Percentiles rank a stretch among this genome's conserved stretches.
Conservation (phyloP, 345 rosid species). For the Boechera retrofracta region DNA sequence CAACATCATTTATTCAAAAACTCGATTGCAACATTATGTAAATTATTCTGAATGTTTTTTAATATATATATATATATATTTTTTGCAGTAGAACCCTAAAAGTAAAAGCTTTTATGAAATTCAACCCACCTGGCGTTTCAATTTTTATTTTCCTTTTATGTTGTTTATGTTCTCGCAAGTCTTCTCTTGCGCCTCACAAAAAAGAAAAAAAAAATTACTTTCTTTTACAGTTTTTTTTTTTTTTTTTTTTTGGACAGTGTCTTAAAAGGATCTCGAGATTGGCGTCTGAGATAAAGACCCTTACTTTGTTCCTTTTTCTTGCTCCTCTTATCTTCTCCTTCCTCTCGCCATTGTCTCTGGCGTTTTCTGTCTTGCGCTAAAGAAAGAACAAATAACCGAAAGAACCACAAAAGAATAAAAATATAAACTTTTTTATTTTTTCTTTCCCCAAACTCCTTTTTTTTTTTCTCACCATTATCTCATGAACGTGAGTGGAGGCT, state of each 20-base stretch:
- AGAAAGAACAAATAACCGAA: constrained; percentile 8
- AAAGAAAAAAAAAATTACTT: constrained; percentile 1
- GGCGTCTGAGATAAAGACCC: constrained; percentile 48
- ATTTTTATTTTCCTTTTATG: not conserved
- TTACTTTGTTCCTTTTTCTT: constrained; percentile 24
- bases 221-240: constrained; percentile 28
- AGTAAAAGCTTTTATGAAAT: constrained; percentile 29
- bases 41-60: no score
- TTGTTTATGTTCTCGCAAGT: constrained; percentile 30
- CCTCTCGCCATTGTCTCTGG: constrained; percentile 40
- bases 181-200: constrained; percentile 29
- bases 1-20: no score
- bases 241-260: constrained; percentile 7
- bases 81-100: not conserved
- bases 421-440: not conserved
- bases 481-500: constrained; percentile 58
- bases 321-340: constrained; percentile 29
- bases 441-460: constrained; percentile 12
- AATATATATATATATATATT: no score
- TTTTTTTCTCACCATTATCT: constrained; percentile 43
- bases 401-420: not conserved
- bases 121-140: constrained; percentile 40
- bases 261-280: constrained; percentile 54
- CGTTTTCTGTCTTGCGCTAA: constrained; percentile 27
- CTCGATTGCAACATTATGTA: no score